These are phyloP conservation scores for Salix dunnii DNA, from an alignment of 345 rosid species.

Conservation along the genomic window DNA sequence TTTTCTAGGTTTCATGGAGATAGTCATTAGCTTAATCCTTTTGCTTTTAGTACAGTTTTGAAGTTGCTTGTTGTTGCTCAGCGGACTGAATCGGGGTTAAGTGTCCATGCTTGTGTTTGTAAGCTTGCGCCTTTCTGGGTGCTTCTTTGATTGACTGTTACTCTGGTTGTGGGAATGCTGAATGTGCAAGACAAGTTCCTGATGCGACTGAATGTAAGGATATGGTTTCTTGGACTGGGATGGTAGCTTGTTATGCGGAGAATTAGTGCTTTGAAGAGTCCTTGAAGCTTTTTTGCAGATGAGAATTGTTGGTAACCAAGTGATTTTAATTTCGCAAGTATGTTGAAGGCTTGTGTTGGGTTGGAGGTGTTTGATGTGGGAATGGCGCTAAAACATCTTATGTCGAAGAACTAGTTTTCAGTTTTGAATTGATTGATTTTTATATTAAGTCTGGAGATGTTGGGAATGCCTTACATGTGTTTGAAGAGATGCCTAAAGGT, in stretches of 20 bases:
- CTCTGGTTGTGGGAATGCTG: slow-evolving; percentile 50
- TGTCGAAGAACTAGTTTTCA: slow-evolving; percentile 53
- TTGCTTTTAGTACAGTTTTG: slow-evolving; percentile 65
- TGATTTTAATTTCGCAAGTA: slow-evolving; percentile 54
- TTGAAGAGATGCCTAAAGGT: slow-evolving; percentile 66
- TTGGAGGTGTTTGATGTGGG: slow-evolving; percentile 45
- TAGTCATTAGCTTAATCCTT: slow-evolving; percentile 73
- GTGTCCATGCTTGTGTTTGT: slow-evolving; percentile 56
- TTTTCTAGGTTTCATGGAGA: slow-evolving; percentile 55
- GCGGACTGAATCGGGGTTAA: slow-evolving; percentile 40
- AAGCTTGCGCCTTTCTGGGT: slow-evolving; percentile 85
- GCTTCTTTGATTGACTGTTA: slow-evolving; percentile 74
- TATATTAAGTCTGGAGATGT: slow-evolving; percentile 46
- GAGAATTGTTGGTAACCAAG: slow-evolving; percentile 65
- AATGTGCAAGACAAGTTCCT: slow-evolving; percentile 54
- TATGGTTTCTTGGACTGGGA: slow-evolving; percentile 82
- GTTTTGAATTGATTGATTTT: slow-evolving; percentile 69
- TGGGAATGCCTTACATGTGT: slow-evolving; percentile 45
- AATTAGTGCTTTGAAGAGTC: slow-evolving; percentile 57
- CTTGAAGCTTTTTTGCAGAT: slow-evolving; percentile 40
- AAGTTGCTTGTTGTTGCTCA: slow-evolving; percentile 55
- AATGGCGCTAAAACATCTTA: slow-evolving; percentile 52
- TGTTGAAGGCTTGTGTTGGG: slow-evolving; percentile 72
- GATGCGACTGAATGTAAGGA: slow-evolving; percentile 61
- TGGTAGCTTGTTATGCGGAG: slow-evolving; percentile 68